These are phyloP conservation scores for Vanrija sp. DNA, from an alignment of 1,284 basidiomycete genomes.

Conservation along the genomic window DNA sequence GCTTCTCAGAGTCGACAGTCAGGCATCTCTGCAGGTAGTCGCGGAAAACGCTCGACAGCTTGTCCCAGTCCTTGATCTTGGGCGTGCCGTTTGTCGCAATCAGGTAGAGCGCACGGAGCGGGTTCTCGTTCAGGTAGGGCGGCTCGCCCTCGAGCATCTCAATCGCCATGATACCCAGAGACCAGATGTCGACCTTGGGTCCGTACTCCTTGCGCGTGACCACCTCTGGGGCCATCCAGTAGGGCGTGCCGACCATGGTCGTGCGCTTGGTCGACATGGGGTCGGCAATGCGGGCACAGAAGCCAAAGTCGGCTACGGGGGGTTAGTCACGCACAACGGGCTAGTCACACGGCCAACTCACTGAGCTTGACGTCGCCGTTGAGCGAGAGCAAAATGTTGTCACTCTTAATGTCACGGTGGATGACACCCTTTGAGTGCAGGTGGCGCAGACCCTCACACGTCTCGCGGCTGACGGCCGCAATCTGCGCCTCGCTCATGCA, in stretches of 20 bases:
- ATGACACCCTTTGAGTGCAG: constrained; percentile 92
- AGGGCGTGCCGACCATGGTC: constrained; percentile 99
- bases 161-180: constrained; percentile 97
- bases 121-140: constrained; percentile 95
- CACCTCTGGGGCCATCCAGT: constrained; percentile 99
- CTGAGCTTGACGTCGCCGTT: constrained; percentile 96
- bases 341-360: constrained; percentile 52
- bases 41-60: constrained; percentile 77
- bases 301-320: constrained; percentile 87
- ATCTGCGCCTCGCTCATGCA: constrained; percentile 92
- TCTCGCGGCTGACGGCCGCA: constrained; percentile 86
- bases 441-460: constrained; percentile 84
- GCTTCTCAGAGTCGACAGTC: constrained; percentile 89
- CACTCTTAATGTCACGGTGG: constrained; percentile 96
- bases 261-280: constrained; percentile 85
- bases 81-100: constrained; percentile 99
- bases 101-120: constrained; percentile 87
- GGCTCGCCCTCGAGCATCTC: constrained; percentile 99
- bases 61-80: constrained; percentile 91
- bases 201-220: constrained; percentile 98
- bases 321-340: constrained; percentile 5
- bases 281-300: constrained; percentile 96
- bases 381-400: constrained; percentile 89
- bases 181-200: constrained; percentile 98
- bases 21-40: constrained; percentile 87